Base-by-base conservation (phyloP, 495 filamentous ascomycete genomes). In the Lophiotrema nucula region DNA sequence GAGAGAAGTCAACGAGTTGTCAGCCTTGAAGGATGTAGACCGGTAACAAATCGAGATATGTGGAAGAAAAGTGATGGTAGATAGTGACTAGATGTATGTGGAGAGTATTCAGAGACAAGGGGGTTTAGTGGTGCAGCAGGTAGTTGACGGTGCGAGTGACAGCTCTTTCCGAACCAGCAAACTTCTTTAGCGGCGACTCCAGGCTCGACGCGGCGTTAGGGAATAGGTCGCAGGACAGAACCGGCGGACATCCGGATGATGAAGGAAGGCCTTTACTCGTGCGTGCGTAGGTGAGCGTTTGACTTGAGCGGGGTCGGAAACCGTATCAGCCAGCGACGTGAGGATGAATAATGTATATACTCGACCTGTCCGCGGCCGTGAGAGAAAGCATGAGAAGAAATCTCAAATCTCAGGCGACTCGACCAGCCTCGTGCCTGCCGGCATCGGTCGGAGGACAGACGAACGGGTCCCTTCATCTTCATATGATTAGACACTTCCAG, bases 321-420 rank as follows among this genome's bases (percentile, higher is more conserved):
- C 8, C 8, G 15, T 8, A 15, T 35, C 8, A 35, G 8, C 31
- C 8, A 15, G 31, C 8, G 31, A 35, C 31, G 31, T 8, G 15
- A 8, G 4, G 44, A 38, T 49, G 54, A 57, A 39, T 57, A 47
- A 48, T 49, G 10, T 4, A 39, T 23, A 26, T 18, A 47, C 26
- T 28, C 45, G 13, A 11, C 44, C 16, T 18, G 24, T 57, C 54
- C 54, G 54, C 54, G 54, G 54, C 54, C 54, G 54, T 49, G 46
- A 35, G 19, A 21, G n/a, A n/a, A n/a, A n/a, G n/a, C 13, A 8
- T 43, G 10, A 19, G 39, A 11, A 43, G 10, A 6, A 35, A 15
- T 15, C 31, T 15, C 8, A 35, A 8, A 35, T 8, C 31, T 8
- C 31, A 15, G 15, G 31, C 8, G 8, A 35, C 31, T 8, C 8